Percentiles rank a stretch among this genome's conserved stretches.
phyloP scores from a whole-genome alignment of 2,329 filamentous ascomycete genomes.

The Ampelomyces quisqualis region DNA sequence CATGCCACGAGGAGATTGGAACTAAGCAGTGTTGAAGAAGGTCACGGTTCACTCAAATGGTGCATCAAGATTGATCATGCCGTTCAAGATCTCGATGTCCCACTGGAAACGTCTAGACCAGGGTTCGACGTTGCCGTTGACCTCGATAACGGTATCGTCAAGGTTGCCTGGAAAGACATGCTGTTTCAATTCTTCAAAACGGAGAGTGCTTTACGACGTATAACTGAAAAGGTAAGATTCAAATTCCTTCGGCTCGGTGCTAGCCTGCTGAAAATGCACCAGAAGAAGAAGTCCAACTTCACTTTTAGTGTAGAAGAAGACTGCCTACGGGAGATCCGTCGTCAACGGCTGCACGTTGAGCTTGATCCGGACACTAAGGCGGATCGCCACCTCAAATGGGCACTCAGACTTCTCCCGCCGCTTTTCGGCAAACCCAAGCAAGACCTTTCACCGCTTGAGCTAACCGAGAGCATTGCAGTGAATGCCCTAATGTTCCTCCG shows the following conservation, averaged over 20 bases:
- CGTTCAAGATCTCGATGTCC: slow-evolving; percentile 28
- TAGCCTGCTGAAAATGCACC: background rate
- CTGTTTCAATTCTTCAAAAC: slow-evolving; percentile 27
- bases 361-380: slow-evolving; percentile 15
- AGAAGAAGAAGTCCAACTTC: slow-evolving; percentile 17
- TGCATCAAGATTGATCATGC: slow-evolving; percentile 28
- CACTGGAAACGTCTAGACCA: slow-evolving; percentile 7
- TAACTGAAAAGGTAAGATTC: slow-evolving; percentile 22
- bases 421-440: slow-evolving; percentile 22
- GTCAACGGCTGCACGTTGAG: slow-evolving; percentile 18
- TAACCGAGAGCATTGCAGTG: slow-evolving; percentile 23
- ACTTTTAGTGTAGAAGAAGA: slow-evolving; percentile 32
- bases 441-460: slow-evolving; percentile 12
- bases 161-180: slow-evolving; percentile 28
- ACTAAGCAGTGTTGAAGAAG: slow-evolving; percentile 8
- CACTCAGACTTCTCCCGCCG: slow-evolving; percentile 19
- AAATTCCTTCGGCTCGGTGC: background rate
- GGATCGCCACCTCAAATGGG: slow-evolving; percentile 26
- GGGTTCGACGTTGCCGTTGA: slow-evolving; percentile 13
- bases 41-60: slow-evolving; percentile 27
- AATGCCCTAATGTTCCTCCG: slow-evolving; percentile 24
- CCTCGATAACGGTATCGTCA: slow-evolving; percentile 6
- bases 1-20: slow-evolving; percentile 10
- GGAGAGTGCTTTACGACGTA: slow-evolving; percentile 19
- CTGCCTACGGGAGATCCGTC: slow-evolving; percentile 30